Conservation (phyloP, 805 yeast genomes). For the Crinitomyces ghanaensis region DNA sequence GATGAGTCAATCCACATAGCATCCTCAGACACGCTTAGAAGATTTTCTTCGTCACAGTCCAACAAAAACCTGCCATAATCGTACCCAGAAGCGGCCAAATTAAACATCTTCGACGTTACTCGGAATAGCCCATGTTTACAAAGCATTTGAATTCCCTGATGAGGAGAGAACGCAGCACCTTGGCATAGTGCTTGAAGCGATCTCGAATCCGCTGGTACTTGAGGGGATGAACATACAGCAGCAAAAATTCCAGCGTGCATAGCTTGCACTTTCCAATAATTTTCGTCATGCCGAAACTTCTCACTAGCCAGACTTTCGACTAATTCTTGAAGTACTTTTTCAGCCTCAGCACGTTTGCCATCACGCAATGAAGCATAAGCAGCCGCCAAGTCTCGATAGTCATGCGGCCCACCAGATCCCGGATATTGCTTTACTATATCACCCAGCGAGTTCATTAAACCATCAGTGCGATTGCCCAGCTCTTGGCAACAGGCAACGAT, state of each 20-base stretch:
- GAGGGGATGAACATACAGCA: constrained; percentile 17
- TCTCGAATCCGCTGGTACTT: constrained; percentile 10
- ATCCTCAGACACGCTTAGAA: constrained; percentile 28
- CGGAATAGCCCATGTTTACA: constrained; percentile 50
- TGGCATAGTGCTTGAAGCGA: constrained; percentile 12
- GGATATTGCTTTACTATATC: no score
- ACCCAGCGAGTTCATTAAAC: no score
- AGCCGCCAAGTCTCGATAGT: no score
- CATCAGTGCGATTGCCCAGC: no score
- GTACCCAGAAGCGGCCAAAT: constrained; percentile 38
- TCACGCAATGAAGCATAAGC: no score
- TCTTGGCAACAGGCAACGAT: no score
- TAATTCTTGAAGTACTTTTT: constrained; percentile 9
- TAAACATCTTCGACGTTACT: constrained; percentile 36
- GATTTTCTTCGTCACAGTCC: constrained; percentile 29
- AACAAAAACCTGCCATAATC: constrained; percentile 28
- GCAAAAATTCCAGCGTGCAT: constrained; percentile 13
- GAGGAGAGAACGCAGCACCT: constrained; percentile 30
- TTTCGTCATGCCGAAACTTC: constrained; percentile 2
- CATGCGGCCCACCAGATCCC: no score
- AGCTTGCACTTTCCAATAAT: constrained; percentile 17
- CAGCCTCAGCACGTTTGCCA: constrained; percentile 13
- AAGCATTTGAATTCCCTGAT: constrained; percentile 53
- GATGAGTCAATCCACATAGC: constrained; percentile 35
- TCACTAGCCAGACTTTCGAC: constrained; percentile 7